These are phyloP conservation scores for Candida pseudofarinosa DNA, from an alignment of 805 yeast species.

Conservation along the genomic window DNA sequence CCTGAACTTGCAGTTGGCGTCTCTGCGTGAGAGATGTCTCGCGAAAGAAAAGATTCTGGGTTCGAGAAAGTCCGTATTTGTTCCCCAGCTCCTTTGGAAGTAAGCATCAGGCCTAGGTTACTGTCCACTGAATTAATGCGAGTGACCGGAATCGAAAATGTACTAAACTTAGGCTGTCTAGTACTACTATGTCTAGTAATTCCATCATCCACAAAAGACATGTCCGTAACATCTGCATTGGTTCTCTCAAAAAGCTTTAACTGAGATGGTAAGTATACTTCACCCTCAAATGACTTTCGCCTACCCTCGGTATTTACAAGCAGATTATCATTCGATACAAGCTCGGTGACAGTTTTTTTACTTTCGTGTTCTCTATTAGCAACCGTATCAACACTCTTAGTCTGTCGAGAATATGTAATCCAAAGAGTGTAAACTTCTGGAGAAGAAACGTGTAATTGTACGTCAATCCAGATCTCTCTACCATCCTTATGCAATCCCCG, in stretches of 20 bases:
- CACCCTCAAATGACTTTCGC: conserved; percentile 1
- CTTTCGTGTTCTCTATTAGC: background rate
- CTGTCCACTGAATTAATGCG: conserved; percentile 3
- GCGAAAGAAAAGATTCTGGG: conserved; percentile 2
- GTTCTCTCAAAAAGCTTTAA: conserved; percentile 40
- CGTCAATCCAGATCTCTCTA: conserved; percentile 58
- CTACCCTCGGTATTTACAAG: conserved; percentile 7
- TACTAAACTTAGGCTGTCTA: conserved; percentile 24
- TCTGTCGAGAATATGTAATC: conserved; percentile 74
- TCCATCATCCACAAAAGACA: conserved; percentile 24
- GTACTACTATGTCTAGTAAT: conserved; percentile 34
- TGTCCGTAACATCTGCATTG: conserved; percentile 28
- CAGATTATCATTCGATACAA: conserved; percentile 16
- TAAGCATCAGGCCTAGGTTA: background rate
- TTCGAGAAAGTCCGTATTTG: conserved; percentile 1
- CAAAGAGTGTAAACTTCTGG: conserved; percentile 63
- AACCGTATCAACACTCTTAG: conserved; percentile 4
- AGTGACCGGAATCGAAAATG: conserved; percentile 25
- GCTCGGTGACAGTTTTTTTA: conserved; percentile 15
- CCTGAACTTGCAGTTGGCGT: conserved; percentile 1
- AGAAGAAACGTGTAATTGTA: conserved; percentile 71
- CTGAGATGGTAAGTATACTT: conserved; percentile 50
- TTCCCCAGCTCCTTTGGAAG: background rate
- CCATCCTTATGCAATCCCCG: conserved; percentile 73
- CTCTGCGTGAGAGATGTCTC: conserved; percentile 1